Base-by-base conservation (phyloP, 2,329 filamentous ascomycete genomes). In the Neonectria hederae region DNA sequence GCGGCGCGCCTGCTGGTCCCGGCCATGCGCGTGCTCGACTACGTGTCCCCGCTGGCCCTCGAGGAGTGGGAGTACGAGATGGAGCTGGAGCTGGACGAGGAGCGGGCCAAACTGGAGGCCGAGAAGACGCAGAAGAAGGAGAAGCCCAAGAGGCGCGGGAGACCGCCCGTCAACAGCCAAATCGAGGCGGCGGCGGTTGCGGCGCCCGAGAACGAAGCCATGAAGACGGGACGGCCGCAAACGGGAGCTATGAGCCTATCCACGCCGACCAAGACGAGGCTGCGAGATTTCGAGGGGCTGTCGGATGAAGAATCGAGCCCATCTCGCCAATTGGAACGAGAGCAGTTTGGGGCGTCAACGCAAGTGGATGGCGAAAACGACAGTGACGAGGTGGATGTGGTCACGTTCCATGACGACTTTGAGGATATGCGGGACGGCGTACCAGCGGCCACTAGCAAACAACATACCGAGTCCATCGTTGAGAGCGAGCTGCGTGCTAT, bases 1-100 rank as follows among this genome's bases (percentile, higher is more conserved):
- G 80, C 81, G 0, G 85, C 83, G 42, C 79, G 81, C 19, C 74
- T 84, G 51, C 69, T 82, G 3, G 78, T 89, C 2, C 82, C 79
- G 68, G 71, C 83, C 70, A 78, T 81, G 78, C 59, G 80, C 64
- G 80, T 88, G 6, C 78, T 85, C 13, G 83, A 89, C 32, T 90
- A 88, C 65, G 87, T 90, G 8, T 89, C 87, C 0, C 83, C 84
- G 2, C 77, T 80, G 11, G 81, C 80, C 10, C 69, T 89, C 3
- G 88, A 90, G 72, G 81, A 87, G 0, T 90, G 83, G 79, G 87
- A 89, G 66, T 83, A 81, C 57, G 73, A 78, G 2, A 76, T 80
- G 14, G 80, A 81, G 54, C 76, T 83, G 22, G 77, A 81, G 60
- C 74, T 80, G 21, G 82, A 84, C n/a, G 72, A 78, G 49, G 78